These are phyloP conservation scores for Barnettozyma populi DNA, from an alignment of 805 yeast species.

Conservation along the genomic window DNA sequence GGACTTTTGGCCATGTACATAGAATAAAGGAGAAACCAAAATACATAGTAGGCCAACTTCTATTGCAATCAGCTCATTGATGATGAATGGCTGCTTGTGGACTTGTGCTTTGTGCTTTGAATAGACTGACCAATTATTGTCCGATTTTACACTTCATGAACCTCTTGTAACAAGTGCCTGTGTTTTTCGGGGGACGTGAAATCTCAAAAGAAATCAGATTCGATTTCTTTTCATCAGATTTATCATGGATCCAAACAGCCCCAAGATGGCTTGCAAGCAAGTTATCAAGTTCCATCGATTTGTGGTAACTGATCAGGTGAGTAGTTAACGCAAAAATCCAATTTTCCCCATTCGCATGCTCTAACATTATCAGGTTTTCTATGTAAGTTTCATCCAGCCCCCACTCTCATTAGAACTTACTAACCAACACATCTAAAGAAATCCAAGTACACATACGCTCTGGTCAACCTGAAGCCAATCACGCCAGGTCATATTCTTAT, in stretches of 20 bases:
- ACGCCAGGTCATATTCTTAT: slow-evolving; percentile 89
- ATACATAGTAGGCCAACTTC: background rate
- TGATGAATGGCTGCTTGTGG: too few relatives aligned
- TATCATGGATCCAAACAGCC: background rate
- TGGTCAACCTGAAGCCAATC: slow-evolving; percentile 88
- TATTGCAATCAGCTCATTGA: too few relatives aligned
- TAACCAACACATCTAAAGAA: slow-evolving; percentile 30
- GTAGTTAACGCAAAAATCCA: background rate
- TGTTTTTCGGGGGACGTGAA: background rate
- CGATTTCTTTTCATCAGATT: background rate
- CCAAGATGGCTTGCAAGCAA: background rate
- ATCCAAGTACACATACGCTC: slow-evolving; percentile 66
- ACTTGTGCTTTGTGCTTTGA: too few relatives aligned
- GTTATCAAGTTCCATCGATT: slow-evolving; percentile 1
- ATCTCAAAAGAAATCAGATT: background rate
- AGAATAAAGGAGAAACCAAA: background rate
- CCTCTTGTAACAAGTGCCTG: background rate
- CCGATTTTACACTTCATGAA: background rate
- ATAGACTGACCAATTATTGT: background rate
- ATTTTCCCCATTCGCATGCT: background rate
- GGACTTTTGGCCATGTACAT: background rate
- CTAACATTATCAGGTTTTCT: slow-evolving; percentile 16
- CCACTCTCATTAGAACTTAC: background rate
- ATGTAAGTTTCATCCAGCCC: slow-evolving; percentile 10
- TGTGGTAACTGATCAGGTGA: background rate